Conservation (phyloP, 2,329 filamentous ascomycete genomes). For the Exophiala viscosa region DNA sequence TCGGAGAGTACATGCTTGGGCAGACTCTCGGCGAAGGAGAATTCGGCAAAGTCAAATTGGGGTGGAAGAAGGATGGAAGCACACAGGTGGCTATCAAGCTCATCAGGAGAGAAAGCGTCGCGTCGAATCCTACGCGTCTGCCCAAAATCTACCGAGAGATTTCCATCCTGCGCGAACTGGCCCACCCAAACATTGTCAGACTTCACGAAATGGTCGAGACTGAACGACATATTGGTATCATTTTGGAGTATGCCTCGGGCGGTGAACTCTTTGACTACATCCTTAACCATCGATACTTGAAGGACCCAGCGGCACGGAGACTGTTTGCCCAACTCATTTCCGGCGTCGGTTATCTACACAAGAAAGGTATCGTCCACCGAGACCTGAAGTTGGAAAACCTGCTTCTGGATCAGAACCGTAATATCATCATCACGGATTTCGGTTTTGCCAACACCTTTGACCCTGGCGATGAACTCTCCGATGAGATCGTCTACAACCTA, state of each 20-base stretch:
- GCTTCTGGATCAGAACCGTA: slow-evolving; percentile 89
- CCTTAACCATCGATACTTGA: slow-evolving; percentile 90
- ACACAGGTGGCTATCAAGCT: slow-evolving; percentile 97
- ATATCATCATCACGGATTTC: slow-evolving; percentile 99
- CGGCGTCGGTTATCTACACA: slow-evolving; percentile 94
- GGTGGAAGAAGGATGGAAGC: slow-evolving; percentile 93
- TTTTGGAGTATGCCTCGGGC: slow-evolving; percentile 95
- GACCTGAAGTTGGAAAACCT: slow-evolving; percentile 96
- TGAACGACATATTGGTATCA: slow-evolving; percentile 94
- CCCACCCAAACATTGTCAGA: slow-evolving; percentile 94
- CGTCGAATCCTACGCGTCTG: slow-evolving; percentile 79
- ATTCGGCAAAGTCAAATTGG: slow-evolving; percentile 97
- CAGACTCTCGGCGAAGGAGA: slow-evolving; percentile 97
- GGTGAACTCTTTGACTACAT: slow-evolving; percentile 99
- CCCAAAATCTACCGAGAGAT: slow-evolving; percentile 98
- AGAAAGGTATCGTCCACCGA: slow-evolving; percentile 96
- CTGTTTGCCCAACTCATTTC: slow-evolving; percentile 95
- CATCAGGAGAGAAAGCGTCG: slow-evolving; percentile 86
- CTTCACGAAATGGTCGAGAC: slow-evolving; percentile 99
- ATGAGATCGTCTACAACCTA: slow-evolving; percentile 85
- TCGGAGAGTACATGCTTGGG: slow-evolving; percentile 92
- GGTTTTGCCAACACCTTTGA: slow-evolving; percentile 98
- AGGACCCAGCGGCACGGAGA: slow-evolving; percentile 83
- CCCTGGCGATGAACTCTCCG: slow-evolving; percentile 76
- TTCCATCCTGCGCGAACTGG: slow-evolving; percentile 77